phyloP scores from a whole-genome alignment of 106 monocot genomes.

The Phalaenopsis equestris region DNA sequence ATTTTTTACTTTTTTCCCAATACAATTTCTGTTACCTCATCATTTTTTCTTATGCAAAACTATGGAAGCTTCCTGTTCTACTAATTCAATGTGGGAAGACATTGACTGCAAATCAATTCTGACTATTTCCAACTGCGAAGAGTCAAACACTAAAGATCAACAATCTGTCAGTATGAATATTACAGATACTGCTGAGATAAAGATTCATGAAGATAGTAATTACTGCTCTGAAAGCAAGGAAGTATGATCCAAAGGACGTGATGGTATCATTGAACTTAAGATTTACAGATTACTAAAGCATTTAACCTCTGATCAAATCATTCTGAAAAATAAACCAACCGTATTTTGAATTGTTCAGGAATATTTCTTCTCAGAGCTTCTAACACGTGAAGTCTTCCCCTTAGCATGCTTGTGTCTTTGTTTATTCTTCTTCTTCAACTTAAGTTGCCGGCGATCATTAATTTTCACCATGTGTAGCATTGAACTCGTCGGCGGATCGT shows the following conservation, averaged over 20 bases:
- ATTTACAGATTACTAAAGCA: too few species aligned
- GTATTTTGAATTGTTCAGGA: too few species aligned
- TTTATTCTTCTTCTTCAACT: slow-evolving; percentile 20
- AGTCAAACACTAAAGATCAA: neutral
- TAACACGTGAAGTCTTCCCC: too few species aligned
- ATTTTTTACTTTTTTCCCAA: too few species aligned
- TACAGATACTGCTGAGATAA: neutral
- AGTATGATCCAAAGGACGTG: too few species aligned
- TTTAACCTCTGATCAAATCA: too few species aligned
- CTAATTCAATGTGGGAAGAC: neutral
- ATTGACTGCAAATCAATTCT: neutral
- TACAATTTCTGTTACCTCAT: too few species aligned
- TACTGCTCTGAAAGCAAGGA: neutral
- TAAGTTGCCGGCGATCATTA: slow-evolving; percentile 26
- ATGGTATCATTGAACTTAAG: neutral
- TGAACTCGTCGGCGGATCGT: slow-evolving; percentile 61
- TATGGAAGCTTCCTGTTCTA: neutral
- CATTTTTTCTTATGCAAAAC: too few species aligned
- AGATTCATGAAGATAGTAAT: neutral
- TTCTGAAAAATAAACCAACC: too few species aligned
- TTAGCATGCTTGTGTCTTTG: too few species aligned
- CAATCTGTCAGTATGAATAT: neutral
- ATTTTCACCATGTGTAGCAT: slow-evolving; percentile 52
- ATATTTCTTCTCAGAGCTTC: too few species aligned
- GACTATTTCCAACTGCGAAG: neutral